A percentile compares a stretch with the other conserved stretches of the same genome.
Conservation (phyloP, 2,329 filamentous ascomycete species). For the Parastagonospora avenae region DNA sequence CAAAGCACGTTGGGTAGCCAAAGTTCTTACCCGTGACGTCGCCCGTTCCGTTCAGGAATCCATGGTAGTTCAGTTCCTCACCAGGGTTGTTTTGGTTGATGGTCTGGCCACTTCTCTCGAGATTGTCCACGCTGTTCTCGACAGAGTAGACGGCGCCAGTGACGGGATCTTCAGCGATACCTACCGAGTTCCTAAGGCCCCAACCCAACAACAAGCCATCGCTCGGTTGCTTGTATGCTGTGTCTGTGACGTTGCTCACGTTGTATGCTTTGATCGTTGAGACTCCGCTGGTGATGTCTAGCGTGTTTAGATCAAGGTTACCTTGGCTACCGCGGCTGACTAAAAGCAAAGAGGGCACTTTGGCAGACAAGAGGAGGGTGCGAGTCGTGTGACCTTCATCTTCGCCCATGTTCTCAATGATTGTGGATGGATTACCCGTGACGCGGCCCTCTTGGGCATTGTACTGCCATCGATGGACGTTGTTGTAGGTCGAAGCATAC, state of each 20-base stretch:
- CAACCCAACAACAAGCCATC: slow-evolving; percentile 62
- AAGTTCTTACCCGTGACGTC: slow-evolving; percentile 61
- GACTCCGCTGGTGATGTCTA: slow-evolving; percentile 60
- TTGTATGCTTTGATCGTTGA: slow-evolving; percentile 72
- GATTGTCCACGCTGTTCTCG: slow-evolving; percentile 73
- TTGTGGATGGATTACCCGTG: slow-evolving; percentile 55
- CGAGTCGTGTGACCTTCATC: slow-evolving; percentile 66
- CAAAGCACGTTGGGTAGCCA: slow-evolving; percentile 73
- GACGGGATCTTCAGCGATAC: slow-evolving; percentile 66
- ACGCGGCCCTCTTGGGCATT: slow-evolving; percentile 55
- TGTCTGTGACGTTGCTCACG: slow-evolving; percentile 49
- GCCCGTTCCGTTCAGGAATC: slow-evolving; percentile 61
- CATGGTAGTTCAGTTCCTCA: slow-evolving; percentile 76
- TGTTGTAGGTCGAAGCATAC: slow-evolving; percentile 61
- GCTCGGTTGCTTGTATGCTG: slow-evolving; percentile 56
- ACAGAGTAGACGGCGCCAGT: slow-evolving; percentile 61
- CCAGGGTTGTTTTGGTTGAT: slow-evolving; percentile 72
- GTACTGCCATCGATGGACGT: slow-evolving; percentile 71
- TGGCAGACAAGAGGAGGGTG: slow-evolving; percentile 66
- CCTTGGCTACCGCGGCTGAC: slow-evolving; percentile 68
- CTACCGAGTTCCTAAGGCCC: slow-evolving; percentile 76
- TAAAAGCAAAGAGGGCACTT: slow-evolving; percentile 62
- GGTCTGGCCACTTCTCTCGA: slow-evolving; percentile 63
- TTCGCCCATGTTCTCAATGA: slow-evolving; percentile 67
- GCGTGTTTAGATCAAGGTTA: slow-evolving; percentile 65